Evolutionary conservation across 2,329 filamentous ascomycete species (phyloP).

Genomic region (Elsinoe fawcettii): DNA sequence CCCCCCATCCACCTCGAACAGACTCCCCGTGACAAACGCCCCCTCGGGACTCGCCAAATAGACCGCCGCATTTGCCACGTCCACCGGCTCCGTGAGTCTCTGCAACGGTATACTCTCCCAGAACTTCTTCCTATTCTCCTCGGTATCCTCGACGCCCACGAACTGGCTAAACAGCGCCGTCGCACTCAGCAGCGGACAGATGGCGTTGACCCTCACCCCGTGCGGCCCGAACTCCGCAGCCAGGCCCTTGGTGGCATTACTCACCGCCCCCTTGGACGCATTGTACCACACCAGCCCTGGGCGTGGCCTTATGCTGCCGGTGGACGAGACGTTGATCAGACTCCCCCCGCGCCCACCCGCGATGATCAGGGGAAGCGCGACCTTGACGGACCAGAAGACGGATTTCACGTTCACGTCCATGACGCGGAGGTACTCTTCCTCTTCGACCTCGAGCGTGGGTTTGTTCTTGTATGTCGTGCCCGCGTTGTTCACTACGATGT

Average conservation of each 20-base stretch:
- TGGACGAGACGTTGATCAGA: constrained; percentile 60
- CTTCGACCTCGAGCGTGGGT: constrained; percentile 55
- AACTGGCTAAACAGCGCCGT: constrained; percentile 57
- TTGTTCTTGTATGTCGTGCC: constrained; percentile 54
- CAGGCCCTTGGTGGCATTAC: constrained; percentile 52
- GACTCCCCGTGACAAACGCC: constrained; percentile 63
- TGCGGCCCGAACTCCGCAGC: constrained; percentile 63
- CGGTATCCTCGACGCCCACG: constrained; percentile 54
- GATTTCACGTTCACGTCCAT: constrained; percentile 64
- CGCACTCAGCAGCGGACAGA: constrained; percentile 59
- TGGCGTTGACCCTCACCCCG: constrained; percentile 61
- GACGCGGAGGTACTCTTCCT: constrained; percentile 58
- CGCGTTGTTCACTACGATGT: constrained; percentile 55
- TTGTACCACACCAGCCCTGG: constrained; percentile 63
- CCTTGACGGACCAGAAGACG: constrained; percentile 53
- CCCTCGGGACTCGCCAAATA: constrained; percentile 67
- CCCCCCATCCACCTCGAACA: constrained; percentile 57
- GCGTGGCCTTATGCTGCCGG: constrained; percentile 54
- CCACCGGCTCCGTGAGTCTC: constrained; percentile 49
- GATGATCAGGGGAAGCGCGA: constrained; percentile 55
- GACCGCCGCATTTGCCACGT: constrained; percentile 63
- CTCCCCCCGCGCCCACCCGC: constrained; percentile 49
- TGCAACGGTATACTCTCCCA: constrained; percentile 50
- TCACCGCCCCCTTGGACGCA: constrained; percentile 57
- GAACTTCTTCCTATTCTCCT: constrained; percentile 51